Percentiles rank a stretch among this genome's conserved stretches.
These are phyloP conservation scores for Marsdenia floribunda DNA, from an alignment of 257 asterid species.

Conservation along the genomic window DNA sequence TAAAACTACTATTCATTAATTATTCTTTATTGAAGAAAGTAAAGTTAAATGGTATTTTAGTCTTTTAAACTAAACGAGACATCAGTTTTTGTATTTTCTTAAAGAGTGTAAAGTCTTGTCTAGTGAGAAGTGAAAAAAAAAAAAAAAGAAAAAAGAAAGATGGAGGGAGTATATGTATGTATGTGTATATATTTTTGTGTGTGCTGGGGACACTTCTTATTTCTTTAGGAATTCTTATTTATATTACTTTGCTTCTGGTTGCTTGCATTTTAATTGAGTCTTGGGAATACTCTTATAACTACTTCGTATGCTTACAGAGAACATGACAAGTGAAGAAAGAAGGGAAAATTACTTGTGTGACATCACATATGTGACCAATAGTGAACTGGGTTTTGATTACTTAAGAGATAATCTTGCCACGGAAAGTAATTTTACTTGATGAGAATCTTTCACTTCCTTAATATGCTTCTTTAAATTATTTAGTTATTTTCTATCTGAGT, in stretches of 20 bases:
- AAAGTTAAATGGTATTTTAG: no score
- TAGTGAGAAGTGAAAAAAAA: no score
- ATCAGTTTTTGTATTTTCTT: no score
- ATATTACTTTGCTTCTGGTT: neutral
- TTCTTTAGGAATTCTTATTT: neutral
- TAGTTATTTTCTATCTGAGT: conserved; percentile 15
- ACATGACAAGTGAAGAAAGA: conserved; percentile 94
- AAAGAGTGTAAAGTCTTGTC: no score
- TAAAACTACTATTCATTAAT: no score
- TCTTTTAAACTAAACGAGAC: no score
- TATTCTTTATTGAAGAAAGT: no score
- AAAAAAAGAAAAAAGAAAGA: no score
- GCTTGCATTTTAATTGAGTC: conserved; percentile 11
- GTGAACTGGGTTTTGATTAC: conserved; percentile 96
- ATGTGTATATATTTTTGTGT: neutral
- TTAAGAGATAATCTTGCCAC: conserved; percentile 97
- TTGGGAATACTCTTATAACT: conserved; percentile 25
- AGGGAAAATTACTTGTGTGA: conserved; percentile 86
- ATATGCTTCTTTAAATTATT: conserved; percentile 16
- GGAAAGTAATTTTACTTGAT: conserved; percentile 59
- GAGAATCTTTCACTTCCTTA: conserved; percentile 11
- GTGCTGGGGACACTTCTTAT: neutral
- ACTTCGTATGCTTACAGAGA: conserved; percentile 54
- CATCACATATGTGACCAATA: conserved; percentile 92
- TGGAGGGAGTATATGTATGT: no score